Conservation (phyloP, 805 yeast genomes). For the Candida tallmaniae region DNA sequence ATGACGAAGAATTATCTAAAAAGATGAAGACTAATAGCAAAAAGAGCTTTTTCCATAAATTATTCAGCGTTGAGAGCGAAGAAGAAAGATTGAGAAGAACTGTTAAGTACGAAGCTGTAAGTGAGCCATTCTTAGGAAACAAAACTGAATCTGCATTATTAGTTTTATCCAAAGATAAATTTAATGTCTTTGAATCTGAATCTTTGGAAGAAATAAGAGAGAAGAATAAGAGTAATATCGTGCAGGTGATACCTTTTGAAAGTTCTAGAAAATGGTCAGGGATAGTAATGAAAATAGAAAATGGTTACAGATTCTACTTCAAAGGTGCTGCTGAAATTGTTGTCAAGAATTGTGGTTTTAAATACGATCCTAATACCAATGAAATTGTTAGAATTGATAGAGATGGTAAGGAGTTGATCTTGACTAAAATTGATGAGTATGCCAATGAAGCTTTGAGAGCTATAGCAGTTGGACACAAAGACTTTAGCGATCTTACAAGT, state of each 20-base stretch:
- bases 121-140: conserved; percentile 78
- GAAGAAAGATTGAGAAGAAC: conserved; percentile 10
- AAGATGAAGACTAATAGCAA: conserved; percentile 19
- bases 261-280: conserved; percentile 93
- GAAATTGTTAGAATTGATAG: conserved; percentile 26
- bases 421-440: conserved; percentile 42
- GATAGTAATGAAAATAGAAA: conserved; percentile 51
- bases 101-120: conserved; percentile 13
- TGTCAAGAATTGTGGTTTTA: conserved; percentile 51
- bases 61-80: conserved; percentile 15
- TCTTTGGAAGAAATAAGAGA: conserved; percentile 41
- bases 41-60: conserved; percentile 23
- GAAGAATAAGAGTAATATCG: conserved; percentile 31
- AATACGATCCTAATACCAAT: conserved; percentile 19
- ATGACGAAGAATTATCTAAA: conserved; percentile 27
- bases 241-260: conserved; percentile 84
- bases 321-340: conserved; percentile 97
- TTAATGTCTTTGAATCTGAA: conserved; percentile 41
- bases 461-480: conserved; percentile 80
- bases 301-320: conserved; percentile 56
- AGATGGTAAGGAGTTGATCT: conserved; percentile 21
- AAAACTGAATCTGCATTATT: conserved; percentile 92
- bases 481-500: conserved; percentile 40
- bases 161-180: conserved; percentile 55
- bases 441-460: conserved; percentile 86